A percentile compares a stretch with the other conserved stretches of the same genome.
Conservation (phyloP, 2,329 filamentous ascomycete genomes). For the Zymoseptoria ardabiliae region DNA sequence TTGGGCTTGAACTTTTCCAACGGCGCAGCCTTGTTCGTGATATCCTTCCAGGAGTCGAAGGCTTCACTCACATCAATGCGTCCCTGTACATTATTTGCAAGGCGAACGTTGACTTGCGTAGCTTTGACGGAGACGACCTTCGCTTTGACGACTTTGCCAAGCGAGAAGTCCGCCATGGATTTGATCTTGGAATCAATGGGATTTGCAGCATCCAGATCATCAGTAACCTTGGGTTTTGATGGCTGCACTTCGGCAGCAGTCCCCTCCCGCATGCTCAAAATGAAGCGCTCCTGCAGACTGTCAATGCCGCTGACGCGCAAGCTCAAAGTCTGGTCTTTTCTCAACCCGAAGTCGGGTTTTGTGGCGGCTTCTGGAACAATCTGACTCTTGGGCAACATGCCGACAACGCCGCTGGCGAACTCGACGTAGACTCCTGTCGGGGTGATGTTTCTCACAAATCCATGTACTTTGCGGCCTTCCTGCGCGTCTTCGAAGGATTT, state of each 20-base stretch:
- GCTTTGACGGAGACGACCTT: conserved; percentile 77
- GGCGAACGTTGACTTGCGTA: conserved; percentile 84
- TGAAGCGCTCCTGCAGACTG: conserved; percentile 60
- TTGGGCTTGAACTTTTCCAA: conserved; percentile 66
- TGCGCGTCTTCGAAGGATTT: conserved; percentile 63
- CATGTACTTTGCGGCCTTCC: conserved; percentile 60
- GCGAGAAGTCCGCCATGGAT: conserved; percentile 62
- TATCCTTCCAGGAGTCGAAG: conserved; percentile 82
- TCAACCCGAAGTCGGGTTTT: conserved; percentile 69
- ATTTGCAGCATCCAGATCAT: conserved; percentile 40
- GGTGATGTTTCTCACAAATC: conserved; percentile 81
- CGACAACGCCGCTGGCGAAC: conserved; percentile 70
- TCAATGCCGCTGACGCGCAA: conserved; percentile 69
- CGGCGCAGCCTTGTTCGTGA: conserved; percentile 73
- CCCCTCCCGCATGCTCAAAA: conserved; percentile 50
- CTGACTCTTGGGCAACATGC: conserved; percentile 71
- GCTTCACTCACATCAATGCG: conserved; percentile 86
- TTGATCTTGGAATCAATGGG: conserved; percentile 58
- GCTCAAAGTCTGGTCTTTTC: conserved; percentile 66
- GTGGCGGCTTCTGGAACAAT: conserved; percentile 62
- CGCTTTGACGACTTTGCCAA: conserved; percentile 69
- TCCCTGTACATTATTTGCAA: conserved; percentile 84
- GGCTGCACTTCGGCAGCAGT: conserved; percentile 32
- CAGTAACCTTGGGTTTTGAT: conserved; percentile 7
- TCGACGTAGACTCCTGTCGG: conserved; percentile 78